These are phyloP conservation scores for Sporothrix protearum DNA, from an alignment of 2,329 filamentous ascomycete genomes.

Conservation along the genomic window DNA sequence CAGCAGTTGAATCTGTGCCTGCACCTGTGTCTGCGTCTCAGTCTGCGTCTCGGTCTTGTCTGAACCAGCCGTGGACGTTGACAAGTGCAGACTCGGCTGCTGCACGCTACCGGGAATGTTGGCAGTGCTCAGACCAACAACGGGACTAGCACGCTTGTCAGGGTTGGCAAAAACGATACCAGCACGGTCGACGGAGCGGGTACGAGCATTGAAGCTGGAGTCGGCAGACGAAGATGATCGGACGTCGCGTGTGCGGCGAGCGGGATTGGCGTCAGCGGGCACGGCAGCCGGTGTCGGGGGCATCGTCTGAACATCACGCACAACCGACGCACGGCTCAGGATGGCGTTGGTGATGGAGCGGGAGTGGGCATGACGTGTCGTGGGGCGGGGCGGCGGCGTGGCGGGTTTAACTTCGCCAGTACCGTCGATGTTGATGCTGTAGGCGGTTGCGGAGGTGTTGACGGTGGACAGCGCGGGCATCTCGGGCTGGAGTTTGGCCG, in stretches of 20 bases:
- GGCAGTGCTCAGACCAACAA: constrained; percentile 60
- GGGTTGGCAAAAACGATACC: constrained; percentile 50
- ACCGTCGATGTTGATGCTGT: constrained; percentile 21
- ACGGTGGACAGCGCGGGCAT: constrained; percentile 31
- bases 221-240: constrained; percentile 36
- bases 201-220: constrained; percentile 45
- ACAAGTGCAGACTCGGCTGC: constrained; percentile 31
- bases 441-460: constrained; percentile 27
- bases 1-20: not conserved
- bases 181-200: constrained; percentile 61
- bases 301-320: constrained; percentile 37
- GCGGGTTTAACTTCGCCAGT: constrained; percentile 25
- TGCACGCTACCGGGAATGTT: constrained; percentile 59
- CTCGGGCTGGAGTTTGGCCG: constrained; percentile 20
- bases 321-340: constrained; percentile 40
- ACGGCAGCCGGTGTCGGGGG: constrained; percentile 41
- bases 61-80: constrained; percentile 23
- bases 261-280: constrained; percentile 26
- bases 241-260: constrained; percentile 37
- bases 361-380: constrained; percentile 43
- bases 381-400: constrained; percentile 20
- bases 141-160: constrained; percentile 63
- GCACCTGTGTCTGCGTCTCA: not conserved
- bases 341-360: constrained; percentile 46
- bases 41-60: constrained; percentile 16